These are phyloP conservation scores for Xylaria polymorpha DNA, from an alignment of 2,329 filamentous ascomycete species.

Conservation along the genomic window DNA sequence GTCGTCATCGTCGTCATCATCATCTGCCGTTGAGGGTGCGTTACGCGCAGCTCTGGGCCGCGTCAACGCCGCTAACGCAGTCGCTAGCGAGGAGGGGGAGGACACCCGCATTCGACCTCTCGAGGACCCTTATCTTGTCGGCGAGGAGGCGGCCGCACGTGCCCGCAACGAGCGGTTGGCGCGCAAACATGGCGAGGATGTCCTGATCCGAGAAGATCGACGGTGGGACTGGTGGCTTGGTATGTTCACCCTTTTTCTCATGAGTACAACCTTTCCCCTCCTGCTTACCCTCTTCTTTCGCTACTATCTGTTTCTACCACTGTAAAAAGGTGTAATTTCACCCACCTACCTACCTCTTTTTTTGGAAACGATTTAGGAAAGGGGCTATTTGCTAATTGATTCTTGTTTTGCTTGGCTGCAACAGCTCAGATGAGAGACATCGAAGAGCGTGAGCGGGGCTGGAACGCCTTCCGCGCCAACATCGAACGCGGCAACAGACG, in stretches of 20 bases:
- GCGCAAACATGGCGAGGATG: slow-evolving; percentile 65
- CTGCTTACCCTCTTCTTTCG: not conserved
- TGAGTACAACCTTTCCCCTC: not conserved
- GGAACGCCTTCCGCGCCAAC: slow-evolving; percentile 57
- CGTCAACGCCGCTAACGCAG: slow-evolving; percentile 39
- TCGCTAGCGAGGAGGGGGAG: slow-evolving; percentile 35
- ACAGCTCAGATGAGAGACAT: slow-evolving; percentile 63
- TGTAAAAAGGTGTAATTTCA: not conserved
- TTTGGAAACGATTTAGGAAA: not conserved
- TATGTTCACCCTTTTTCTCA: slow-evolving; percentile 51
- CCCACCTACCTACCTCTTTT: not conserved
- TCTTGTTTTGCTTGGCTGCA: not conserved
- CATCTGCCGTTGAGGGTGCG: slow-evolving; percentile 41
- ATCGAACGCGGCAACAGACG: slow-evolving; percentile 50
- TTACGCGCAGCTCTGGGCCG: slow-evolving; percentile 46
- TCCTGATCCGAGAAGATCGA: slow-evolving; percentile 67
- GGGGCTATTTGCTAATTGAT: not conserved
- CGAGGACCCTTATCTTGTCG: slow-evolving; percentile 76
- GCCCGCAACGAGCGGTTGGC: slow-evolving; percentile 68
- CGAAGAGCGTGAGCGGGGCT: slow-evolving; percentile 64
- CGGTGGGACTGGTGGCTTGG: slow-evolving; percentile 71
- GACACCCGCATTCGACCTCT: slow-evolving; percentile 60
- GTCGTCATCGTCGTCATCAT: slow-evolving; percentile 35
- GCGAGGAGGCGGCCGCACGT: slow-evolving; percentile 70
- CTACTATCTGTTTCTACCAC: not conserved